Conservation (phyloP, 495 filamentous ascomycete species). For the Aspergillus bertholletiae region DNA sequence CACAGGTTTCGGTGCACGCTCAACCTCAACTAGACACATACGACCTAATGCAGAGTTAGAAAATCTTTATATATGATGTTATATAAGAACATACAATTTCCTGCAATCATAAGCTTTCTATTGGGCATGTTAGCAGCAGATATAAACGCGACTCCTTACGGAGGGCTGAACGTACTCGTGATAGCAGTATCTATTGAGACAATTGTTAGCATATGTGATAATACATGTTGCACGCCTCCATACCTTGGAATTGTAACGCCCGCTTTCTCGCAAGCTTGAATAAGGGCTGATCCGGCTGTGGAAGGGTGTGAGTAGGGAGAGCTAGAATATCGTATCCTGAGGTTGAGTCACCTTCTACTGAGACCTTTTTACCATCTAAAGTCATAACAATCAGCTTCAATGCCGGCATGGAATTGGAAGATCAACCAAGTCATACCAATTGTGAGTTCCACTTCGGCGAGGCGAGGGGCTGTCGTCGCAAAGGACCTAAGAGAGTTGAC, state of each 20-base stretch:
- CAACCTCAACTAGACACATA: conserved; percentile 99
- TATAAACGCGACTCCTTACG: neutral
- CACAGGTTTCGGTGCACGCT: conserved; percentile 90
- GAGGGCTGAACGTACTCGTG: conserved; percentile 67
- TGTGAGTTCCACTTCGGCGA: conserved; percentile 91
- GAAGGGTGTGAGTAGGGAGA: conserved; percentile 22
- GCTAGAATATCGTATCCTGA: conserved; percentile 13
- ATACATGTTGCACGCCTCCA: neutral
- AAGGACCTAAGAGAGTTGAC: conserved; percentile 67
- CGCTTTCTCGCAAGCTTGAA: conserved; percentile 98
- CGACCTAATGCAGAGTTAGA: conserved; percentile 46
- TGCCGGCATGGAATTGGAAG: conserved; percentile 11
- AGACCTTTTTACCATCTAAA: conserved; percentile 92
- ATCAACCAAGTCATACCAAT: conserved; percentile 61
- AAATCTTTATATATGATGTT: neutral
- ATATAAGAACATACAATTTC: conserved; percentile 65
- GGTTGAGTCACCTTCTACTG: conserved; percentile 73
- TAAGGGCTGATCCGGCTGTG: conserved; percentile 78
- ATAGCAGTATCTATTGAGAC: conserved; percentile 89
- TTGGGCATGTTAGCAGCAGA: conserved; percentile 26
- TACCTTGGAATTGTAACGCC: conserved; percentile 85
- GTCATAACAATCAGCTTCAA: conserved; percentile 8
- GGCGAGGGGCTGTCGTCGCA: conserved; percentile 64
- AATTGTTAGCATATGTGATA: conserved; percentile 30
- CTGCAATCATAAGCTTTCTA: conserved; percentile 96